Percentiles rank a stretch among this genome's conserved stretches.
These are phyloP conservation scores for Aspergillus sp. DNA, from an alignment of 2,329 filamentous ascomycete genomes.

Conservation along the genomic window DNA sequence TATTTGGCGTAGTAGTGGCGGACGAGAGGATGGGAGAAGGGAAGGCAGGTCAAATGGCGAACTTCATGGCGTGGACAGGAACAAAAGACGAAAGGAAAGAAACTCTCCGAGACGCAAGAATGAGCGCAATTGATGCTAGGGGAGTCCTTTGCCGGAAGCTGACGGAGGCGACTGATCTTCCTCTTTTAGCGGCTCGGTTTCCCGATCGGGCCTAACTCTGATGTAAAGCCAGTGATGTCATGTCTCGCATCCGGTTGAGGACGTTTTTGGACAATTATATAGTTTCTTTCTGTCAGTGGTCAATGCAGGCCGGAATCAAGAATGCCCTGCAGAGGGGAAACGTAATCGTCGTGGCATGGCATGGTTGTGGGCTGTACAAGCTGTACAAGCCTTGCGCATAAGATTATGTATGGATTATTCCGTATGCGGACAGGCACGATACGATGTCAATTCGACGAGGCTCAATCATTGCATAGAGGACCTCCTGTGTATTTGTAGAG, in stretches of 20 bases:
- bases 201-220: slow-evolving; percentile 1
- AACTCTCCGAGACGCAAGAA: neutral
- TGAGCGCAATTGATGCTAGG: neutral
- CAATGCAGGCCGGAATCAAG: too few relatives aligned
- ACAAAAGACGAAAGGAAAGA: neutral
- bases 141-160: neutral
- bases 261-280: too few relatives aligned
- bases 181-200: neutral
- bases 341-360: too few relatives aligned
- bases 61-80: neutral
- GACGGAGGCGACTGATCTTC: neutral
- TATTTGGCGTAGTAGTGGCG: neutral
- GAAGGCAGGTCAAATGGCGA: neutral
- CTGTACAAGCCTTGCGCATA: too few relatives aligned
- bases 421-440: too few relatives aligned
- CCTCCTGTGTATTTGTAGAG: too few relatives aligned
- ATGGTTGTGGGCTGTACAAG: too few relatives aligned
- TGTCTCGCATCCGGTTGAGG: neutral
- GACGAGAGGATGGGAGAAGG: neutral
- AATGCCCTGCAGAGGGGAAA: too few relatives aligned
- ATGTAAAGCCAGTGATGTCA: slow-evolving; percentile 10
- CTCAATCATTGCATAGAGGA: too few relatives aligned
- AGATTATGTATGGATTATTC: too few relatives aligned
- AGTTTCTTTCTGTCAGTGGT: too few relatives aligned
- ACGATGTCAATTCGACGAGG: too few relatives aligned